A percentile compares a stretch with the other conserved stretches of the same genome.
Evolutionary conservation across 129 eudicot genomes (phyloP).

Genomic region (Ambrosia trifida): DNA sequence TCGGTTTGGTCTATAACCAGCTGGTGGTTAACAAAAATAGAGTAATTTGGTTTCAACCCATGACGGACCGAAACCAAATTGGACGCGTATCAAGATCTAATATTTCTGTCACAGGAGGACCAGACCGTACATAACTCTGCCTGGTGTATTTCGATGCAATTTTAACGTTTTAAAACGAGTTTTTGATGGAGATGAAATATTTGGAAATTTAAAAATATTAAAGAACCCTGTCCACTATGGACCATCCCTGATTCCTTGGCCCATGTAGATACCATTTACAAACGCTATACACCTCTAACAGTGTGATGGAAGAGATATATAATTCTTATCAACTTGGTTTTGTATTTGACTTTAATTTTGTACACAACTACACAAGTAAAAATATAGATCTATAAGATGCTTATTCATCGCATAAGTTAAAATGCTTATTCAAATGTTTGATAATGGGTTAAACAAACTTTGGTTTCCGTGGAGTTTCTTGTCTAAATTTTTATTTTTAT

Average conservation of each 20-base stretch:
- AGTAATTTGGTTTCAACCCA: no score
- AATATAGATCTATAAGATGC: background rate
- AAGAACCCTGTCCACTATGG: background rate
- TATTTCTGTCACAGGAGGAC: background rate
- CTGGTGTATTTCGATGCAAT: background rate
- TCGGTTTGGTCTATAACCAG: background rate
- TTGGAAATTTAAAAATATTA: background rate
- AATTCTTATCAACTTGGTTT: slow-evolving; percentile 7
- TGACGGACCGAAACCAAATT: background rate
- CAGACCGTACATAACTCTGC: background rate
- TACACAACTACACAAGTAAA: background rate
- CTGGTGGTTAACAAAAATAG: background rate
- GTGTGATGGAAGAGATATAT: background rate
- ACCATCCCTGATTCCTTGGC: slow-evolving; percentile 6
- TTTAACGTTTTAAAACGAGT: background rate
- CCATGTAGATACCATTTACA: slow-evolving; percentile 10
- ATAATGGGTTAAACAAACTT: background rate
- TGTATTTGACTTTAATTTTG: background rate
- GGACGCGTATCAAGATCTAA: background rate
- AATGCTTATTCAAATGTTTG: no score
- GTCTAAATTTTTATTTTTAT: no score
- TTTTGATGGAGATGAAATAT: background rate
- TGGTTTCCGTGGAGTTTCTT: no score
- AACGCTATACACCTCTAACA: slow-evolving; percentile 5
- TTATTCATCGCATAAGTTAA: no score